Evolutionary conservation across 1,284 basidiomycete genomes (phyloP).

Genomic region (Earliella scabrosa): DNA sequence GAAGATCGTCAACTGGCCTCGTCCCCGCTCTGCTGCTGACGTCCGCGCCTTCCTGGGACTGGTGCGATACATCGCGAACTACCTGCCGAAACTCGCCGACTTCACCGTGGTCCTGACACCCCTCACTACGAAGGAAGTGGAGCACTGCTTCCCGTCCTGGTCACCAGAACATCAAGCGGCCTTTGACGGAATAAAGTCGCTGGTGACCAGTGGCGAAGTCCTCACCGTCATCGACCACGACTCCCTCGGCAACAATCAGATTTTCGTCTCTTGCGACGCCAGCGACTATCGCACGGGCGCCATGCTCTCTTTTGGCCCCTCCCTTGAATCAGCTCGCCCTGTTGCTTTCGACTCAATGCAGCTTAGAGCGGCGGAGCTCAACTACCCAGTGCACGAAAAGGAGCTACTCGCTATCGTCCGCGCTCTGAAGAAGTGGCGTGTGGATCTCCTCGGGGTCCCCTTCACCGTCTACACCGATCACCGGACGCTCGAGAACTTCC

Average conservation of each 20-base stretch:
- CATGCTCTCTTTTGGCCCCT: slow-evolving; percentile 24
- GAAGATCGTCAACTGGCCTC: slow-evolving; percentile 40
- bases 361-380: slow-evolving; percentile 24
- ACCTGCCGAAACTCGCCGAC: slow-evolving; percentile 39
- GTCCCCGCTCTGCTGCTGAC: slow-evolving; percentile 31
- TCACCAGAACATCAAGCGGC: slow-evolving; percentile 31
- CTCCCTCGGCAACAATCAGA: background rate
- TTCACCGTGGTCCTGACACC: slow-evolving; percentile 33
- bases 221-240: background rate
- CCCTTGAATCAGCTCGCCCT: background rate
- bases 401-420: slow-evolving; percentile 30
- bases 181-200: slow-evolving; percentile 43
- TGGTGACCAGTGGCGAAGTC: slow-evolving; percentile 16
- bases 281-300: slow-evolving; percentile 31
- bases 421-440: slow-evolving; percentile 35
- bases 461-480: slow-evolving; percentile 46
- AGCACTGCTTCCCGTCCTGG: background rate
- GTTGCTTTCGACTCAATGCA: slow-evolving; percentile 24
- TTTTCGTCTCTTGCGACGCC: slow-evolving; percentile 34
- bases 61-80: slow-evolving; percentile 38
- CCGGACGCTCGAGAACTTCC: slow-evolving; percentile 41
- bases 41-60: slow-evolving; percentile 43
- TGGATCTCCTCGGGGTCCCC: slow-evolving; percentile 36
- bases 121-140: background rate
- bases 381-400: slow-evolving; percentile 34